Evolutionary conservation across 2,329 filamentous ascomycete species (phyloP).

Genomic region (Pseudogymnoascus sp.): DNA sequence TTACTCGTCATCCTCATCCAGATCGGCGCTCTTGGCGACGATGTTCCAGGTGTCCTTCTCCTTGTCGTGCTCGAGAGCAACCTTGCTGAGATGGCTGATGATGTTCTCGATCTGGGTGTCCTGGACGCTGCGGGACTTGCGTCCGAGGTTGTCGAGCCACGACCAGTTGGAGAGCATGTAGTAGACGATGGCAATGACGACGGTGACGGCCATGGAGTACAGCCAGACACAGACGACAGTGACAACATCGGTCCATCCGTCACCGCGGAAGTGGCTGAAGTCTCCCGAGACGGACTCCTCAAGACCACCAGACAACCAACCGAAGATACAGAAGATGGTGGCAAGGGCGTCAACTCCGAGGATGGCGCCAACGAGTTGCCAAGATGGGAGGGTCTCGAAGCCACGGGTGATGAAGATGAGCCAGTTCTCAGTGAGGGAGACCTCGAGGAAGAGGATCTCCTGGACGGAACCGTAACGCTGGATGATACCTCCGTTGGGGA

Average conservation of each 20-base stretch:
- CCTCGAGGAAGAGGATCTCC: conserved; percentile 79
- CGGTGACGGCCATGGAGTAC: conserved; percentile 58
- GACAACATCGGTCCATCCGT: conserved; percentile 43
- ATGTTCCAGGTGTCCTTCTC: conserved; percentile 39
- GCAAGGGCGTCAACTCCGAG: conserved; percentile 62
- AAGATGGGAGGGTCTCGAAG: conserved; percentile 64
- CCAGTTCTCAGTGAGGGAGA: conserved; percentile 90
- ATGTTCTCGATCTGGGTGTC: conserved; percentile 60
- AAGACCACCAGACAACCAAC: conserved; percentile 55
- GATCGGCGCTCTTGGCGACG: conserved; percentile 35
- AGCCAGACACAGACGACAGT: conserved; percentile 58
- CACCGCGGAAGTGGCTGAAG: conserved; percentile 29
- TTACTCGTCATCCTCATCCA: conserved; percentile 40
- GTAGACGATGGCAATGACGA: conserved; percentile 59
- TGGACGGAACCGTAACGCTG: conserved; percentile 68
- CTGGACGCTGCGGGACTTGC: conserved; percentile 51
- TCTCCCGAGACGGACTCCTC: conserved; percentile 30
- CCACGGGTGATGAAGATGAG: conserved; percentile 92
- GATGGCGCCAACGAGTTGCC: conserved; percentile 65
- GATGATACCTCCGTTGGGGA: conserved; percentile 62
- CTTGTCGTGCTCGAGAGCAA: conserved; percentile 50
- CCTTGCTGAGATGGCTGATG: conserved; percentile 55
- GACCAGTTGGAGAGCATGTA: conserved; percentile 50
- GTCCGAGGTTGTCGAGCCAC: conserved; percentile 53
- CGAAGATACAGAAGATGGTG: conserved; percentile 67